Conservation (phyloP, 176 grass and related monocot genomes). For the Hsuehochloa calcarea region DNA sequence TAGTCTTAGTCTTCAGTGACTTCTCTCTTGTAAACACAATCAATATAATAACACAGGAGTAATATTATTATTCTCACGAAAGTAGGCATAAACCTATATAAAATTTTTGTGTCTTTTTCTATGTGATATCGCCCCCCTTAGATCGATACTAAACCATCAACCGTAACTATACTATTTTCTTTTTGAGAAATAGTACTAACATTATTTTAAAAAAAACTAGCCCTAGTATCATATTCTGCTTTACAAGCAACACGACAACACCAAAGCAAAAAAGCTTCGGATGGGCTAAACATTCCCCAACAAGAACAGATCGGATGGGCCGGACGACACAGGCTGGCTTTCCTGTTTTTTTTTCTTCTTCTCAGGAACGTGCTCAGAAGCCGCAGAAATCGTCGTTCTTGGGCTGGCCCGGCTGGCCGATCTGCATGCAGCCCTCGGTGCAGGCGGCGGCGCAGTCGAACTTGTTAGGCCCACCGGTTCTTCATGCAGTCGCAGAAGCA, state of each 20-base stretch:
- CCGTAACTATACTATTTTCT: too few species aligned
- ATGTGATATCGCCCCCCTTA: too few species aligned
- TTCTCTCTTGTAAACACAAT: too few species aligned
- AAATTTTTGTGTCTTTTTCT: too few species aligned
- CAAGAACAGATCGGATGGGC: background rate
- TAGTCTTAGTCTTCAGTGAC: too few species aligned
- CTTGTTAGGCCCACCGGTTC: constrained; percentile 29
- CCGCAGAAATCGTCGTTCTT: constrained; percentile 27
- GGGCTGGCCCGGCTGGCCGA: constrained; percentile 31
- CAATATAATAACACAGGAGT: too few species aligned
- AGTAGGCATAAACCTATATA: too few species aligned
- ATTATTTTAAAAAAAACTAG: background rate
- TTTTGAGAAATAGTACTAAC: too few species aligned
- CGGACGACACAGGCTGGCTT: background rate
- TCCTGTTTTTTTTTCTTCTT: too few species aligned
- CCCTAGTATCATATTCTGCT: too few species aligned
- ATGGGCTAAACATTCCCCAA: background rate
- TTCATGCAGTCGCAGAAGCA: constrained; percentile 48
- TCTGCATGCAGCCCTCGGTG: constrained; percentile 25
- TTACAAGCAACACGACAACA: background rate
- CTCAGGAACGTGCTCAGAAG: background rate
- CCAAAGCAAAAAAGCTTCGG: background rate
- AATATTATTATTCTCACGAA: too few species aligned
- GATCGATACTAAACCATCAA: too few species aligned
- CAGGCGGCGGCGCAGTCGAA: constrained; percentile 22